Base-by-base conservation (phyloP, 2,329 filamentous ascomycete species). In the Penicillium sp. region DNA sequence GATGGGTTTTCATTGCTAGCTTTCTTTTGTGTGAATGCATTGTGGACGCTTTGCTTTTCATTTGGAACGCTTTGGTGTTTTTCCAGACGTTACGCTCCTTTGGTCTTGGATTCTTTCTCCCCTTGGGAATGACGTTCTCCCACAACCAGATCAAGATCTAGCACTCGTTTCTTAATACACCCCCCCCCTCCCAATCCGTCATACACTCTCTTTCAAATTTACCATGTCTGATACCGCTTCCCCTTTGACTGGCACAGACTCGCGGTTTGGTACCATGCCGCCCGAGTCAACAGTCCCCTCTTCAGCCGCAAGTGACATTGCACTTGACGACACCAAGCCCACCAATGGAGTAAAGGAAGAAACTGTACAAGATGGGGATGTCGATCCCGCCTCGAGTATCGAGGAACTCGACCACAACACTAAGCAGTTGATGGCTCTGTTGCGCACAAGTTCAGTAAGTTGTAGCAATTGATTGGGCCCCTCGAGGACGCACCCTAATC, bases 371-470 rank as follows among this genome's bases (percentile, higher is more conserved):
- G 57, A 60, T 22, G 65, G 71, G n/a, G 67, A 70, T n/a, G 11
- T 26, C 3, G 69, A 72, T 42, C 39, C 39, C 3, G 39, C 39
- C 19, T 37, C 47, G 14, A 65, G 68, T 56, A 64, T 62, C 2
- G 76, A 78, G 51, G 76, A 68, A 7, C 75, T 79, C 72, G 76
- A 79, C 60, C 67, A 68, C 21, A 77, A 78, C 58, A 73, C 76
- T 3, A 77, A 74, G 55, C 78, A 76, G 8, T 64, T 79, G 47
- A 79, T 77, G 59, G 76, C 78, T 58, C 59, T 80, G 27, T 61
- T 80, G 37, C 77, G 79, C 54, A 79, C 77, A 1, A 79, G 77
- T 59, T 77, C 76, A 49, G 76, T 78, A 65, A 43, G 68, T 64
- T 55, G 31, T 22, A 46, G 9, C 33, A 29, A 21, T 37, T 29